phyloP scores from a whole-genome alignment of 257 asterid species.

The Nicotiana knightiana region DNA sequence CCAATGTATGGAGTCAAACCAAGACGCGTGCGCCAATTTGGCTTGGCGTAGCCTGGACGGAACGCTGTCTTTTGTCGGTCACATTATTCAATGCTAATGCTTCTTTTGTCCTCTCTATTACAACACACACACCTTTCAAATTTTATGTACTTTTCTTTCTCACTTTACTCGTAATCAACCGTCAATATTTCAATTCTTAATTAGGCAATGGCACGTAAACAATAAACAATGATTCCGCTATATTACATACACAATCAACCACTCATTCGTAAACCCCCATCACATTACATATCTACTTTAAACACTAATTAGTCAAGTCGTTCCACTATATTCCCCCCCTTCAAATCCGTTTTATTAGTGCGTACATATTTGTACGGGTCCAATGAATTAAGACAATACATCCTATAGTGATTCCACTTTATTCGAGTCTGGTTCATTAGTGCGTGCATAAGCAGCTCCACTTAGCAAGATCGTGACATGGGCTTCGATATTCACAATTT shows the following conservation, averaged over 20 bases:
- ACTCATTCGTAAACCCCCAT: background rate
- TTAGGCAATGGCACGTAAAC: background rate
- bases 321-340: background rate
- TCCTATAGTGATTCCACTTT: background rate
- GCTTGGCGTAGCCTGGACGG: constrained; percentile 13
- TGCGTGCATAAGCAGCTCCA: background rate
- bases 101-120: background rate
- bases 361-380: background rate
- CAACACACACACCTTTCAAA: background rate
- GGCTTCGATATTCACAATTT: background rate
- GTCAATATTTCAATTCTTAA: background rate
- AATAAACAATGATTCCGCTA: background rate
- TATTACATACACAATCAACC: background rate
- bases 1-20: background rate
- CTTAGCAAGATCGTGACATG: background rate
- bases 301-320: background rate
- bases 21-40: constrained; percentile 20
- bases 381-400: background rate
- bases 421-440: background rate
- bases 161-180: background rate
- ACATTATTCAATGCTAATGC: background rate
- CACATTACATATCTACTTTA: background rate
- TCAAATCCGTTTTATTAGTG: background rate
- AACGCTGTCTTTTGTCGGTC: constrained; percentile 17
- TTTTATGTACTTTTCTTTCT: background rate